Percentiles rank a stretch among this genome's conserved stretches.
phyloP scores from a whole-genome alignment of 805 yeast species.

The Wickerhamia fluorescens region DNA sequence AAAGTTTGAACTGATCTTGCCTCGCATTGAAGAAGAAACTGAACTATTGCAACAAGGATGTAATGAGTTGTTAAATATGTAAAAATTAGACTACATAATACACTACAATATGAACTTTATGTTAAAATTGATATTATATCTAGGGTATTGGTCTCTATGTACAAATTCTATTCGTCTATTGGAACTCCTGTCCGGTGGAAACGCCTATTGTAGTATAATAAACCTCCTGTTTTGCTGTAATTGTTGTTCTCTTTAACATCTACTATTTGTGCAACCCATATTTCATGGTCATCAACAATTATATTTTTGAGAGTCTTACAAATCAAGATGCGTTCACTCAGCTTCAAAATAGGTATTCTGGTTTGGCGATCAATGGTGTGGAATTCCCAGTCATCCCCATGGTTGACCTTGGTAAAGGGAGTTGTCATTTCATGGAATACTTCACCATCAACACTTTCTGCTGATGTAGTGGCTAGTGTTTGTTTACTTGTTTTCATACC shows the following conservation, averaged over 20 bases:
- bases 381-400: conserved; percentile 26
- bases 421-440: conserved; percentile 39
- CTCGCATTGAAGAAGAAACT: conserved; percentile 16
- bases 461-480: conserved; percentile 13
- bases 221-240: conserved; percentile 44
- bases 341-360: conserved; percentile 49
- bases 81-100: conserved; percentile 1
- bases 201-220: conserved; percentile 55
- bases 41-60: conserved; percentile 7
- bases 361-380: conserved; percentile 13
- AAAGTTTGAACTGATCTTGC: conserved; percentile 28
- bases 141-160: background rate
- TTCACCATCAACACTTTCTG: conserved; percentile 25
- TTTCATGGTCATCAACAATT: conserved; percentile 75
- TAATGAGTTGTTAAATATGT: conserved; percentile 5
- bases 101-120: background rate
- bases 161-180: conserved; percentile 11
- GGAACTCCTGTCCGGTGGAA: conserved; percentile 42
- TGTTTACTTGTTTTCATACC: conserved; percentile 45
- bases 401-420: conserved; percentile 43
- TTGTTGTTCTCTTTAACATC: conserved; percentile 36
- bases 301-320: conserved; percentile 51
- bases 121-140: too few relatives aligned
- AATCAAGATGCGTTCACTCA: conserved; percentile 54
- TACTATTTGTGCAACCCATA: conserved; percentile 77